Percentiles rank a stretch among this genome's conserved stretches.
These are phyloP conservation scores for Fusarium sp. DNA, from an alignment of 2,329 filamentous ascomycete species.

Conservation along the genomic window DNA sequence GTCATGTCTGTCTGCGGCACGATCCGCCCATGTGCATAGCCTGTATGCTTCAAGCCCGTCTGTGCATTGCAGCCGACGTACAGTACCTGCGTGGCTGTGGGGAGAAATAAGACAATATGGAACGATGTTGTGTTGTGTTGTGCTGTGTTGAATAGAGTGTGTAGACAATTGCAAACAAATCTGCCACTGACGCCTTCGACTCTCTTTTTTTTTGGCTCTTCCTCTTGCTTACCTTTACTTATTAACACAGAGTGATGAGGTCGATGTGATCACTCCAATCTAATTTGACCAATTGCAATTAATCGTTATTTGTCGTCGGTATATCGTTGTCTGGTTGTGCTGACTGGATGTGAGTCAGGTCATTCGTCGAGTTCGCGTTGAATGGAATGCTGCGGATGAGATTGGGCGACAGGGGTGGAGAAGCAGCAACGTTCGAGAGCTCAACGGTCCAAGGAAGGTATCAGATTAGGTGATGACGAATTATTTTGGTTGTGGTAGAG, in stretches of 20 bases:
- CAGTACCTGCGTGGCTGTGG: constrained; percentile 31
- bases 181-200: not conserved
- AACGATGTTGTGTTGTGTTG: not conserved
- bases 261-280: not conserved
- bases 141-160: constrained; percentile 3
- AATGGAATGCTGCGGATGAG: constrained; percentile 28
- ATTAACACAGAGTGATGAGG: not conserved
- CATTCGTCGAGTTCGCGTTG: constrained; percentile 18
- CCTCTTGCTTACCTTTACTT: constrained; percentile 25
- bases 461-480: constrained; percentile 9
- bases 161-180: constrained; percentile 23
- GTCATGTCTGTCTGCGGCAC: constrained; percentile 10
- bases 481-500: constrained; percentile 7
- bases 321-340: constrained; percentile 25
- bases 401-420: constrained; percentile 8
- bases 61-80: constrained; percentile 17
- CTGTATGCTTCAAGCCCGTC: constrained; percentile 9
- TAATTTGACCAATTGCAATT: constrained; percentile 3
- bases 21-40: constrained; percentile 25
- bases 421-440: constrained; percentile 11
- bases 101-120: constrained; percentile 9
- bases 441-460: constrained; percentile 5
- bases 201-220: constrained; percentile 11
- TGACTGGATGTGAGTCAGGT: constrained; percentile 14
- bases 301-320: constrained; percentile 9